Evolutionary conservation across 208 protist species (phyloP), one percentile per base, ranked within the genome.

Genomic region (Blastocrithidia nonstop): DNA sequence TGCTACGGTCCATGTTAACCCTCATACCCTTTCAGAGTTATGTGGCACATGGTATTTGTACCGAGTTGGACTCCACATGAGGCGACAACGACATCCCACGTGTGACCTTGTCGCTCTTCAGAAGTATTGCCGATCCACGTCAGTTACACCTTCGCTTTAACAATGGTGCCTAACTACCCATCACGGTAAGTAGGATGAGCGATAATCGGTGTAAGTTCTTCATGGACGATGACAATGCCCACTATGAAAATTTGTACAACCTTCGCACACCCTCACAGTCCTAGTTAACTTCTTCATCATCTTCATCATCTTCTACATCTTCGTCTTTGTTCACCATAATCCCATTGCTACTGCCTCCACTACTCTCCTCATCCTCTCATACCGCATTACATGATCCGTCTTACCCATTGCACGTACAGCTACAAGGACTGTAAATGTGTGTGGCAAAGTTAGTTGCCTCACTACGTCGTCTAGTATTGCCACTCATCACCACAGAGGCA

Each of bases 1-100:
- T 84, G 37, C 67, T 93, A 29, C 70, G 80, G 5, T 70, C 68
- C 25, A 93, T 93, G 84, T 51, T 89, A 35, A 85, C 71, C 8
- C 62, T 88, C 16, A 61, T 83, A 31, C 73, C 73, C 0, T 93
- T 90, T 43, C 68, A 93, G 45, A 17, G 52, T 44, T 62, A 86
- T 17, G 80, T 93, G 6, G 62, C 73, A 8, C 42, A 62, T 35
- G 61, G 69, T 1, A 15, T 93, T 22, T 84, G 76, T 44, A 45
- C 78, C 15, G 80, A 93, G 57, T 62, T 93, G 15, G 33, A 70
- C 24, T 45, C 43, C n/a, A n/a, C n/a, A n/a, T n/a, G n/a, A n/a
- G n/a, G n/a, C n/a, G n/a, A n/a, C 21, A 43, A 66, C 43, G 29
- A 44, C 20, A 70, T 69, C 61, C 84, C 84, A 17, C 73, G 57